These are phyloP conservation scores for Samsoniella hepiali DNA, from an alignment of 2,329 filamentous ascomycete genomes.

Conservation along the genomic window DNA sequence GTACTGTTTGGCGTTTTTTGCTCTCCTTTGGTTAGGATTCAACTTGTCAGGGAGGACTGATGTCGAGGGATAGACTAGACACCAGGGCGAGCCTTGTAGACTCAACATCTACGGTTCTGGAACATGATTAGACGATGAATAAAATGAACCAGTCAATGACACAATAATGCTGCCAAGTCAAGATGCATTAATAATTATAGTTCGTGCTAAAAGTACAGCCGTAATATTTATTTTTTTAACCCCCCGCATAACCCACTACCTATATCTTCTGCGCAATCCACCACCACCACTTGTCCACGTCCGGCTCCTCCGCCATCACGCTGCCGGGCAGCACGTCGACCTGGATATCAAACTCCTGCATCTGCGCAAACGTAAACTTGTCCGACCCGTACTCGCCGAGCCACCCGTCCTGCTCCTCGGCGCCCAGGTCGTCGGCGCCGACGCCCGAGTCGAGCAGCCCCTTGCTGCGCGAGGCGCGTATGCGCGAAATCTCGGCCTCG, in stretches of 20 bases:
- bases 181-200: neutral
- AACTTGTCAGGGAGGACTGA: constrained; percentile 16
- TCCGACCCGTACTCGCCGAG: constrained; percentile 77
- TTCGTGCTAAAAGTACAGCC: neutral
- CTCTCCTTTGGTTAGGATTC: neutral
- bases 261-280: constrained; percentile 81
- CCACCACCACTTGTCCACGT: constrained; percentile 80
- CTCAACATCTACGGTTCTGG: constrained; percentile 40
- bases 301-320: constrained; percentile 61
- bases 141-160: constrained; percentile 11
- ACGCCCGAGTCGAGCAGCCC: constrained; percentile 79
- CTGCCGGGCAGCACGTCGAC: constrained; percentile 77
- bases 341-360: constrained; percentile 78
- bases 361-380: constrained; percentile 74
- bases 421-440: constrained; percentile 57
- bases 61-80: constrained; percentile 18
- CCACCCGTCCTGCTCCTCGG: constrained; percentile 77
- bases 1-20: constrained; percentile 30
- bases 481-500: constrained; percentile 76
- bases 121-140: constrained; percentile 17
- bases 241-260: no score
- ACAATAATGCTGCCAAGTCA: no score
- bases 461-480: constrained; percentile 73
- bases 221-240: constrained; percentile 14
- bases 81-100: constrained; percentile 30